These are phyloP conservation scores for Vitis hybrid DNA, from an alignment of 177 flowering plant genomes.

Conservation along the genomic window DNA sequence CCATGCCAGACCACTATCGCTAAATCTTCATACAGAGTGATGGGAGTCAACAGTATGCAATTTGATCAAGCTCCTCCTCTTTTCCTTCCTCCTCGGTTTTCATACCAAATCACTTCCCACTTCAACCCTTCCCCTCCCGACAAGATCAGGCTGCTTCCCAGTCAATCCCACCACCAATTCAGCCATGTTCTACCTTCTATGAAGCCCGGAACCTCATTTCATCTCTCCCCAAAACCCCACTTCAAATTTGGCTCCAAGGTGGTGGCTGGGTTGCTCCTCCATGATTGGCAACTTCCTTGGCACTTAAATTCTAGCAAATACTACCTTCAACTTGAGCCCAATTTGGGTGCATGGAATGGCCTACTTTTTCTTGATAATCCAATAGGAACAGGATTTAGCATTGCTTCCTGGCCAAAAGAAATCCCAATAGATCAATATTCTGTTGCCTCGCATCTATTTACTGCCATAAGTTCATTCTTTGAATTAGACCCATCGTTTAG, in stretches of 20 bases:
- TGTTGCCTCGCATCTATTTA: conserved; percentile 62
- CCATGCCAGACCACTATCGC: too few species aligned
- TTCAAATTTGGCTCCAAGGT: conserved; percentile 87
- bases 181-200: conserved; percentile 76
- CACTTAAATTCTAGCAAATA: conserved; percentile 18
- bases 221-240: conserved; percentile 56
- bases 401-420: conserved; percentile 49
- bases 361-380: conserved; percentile 80
- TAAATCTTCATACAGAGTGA: too few species aligned
- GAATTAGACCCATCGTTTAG: conserved; percentile 35
- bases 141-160: conserved; percentile 74
- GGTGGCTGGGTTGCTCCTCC: conserved; percentile 92
- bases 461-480: conserved; percentile 46
- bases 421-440: conserved; percentile 64
- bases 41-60: too few species aligned
- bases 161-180: conserved; percentile 49
- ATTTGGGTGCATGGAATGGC: conserved; percentile 80
- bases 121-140: conserved; percentile 50
- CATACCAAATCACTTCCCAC: neutral
- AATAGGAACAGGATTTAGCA: conserved; percentile 77
- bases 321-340: conserved; percentile 33
- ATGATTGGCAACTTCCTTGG: conserved; percentile 82
- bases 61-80: too few species aligned
- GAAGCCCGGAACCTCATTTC: conserved; percentile 62
- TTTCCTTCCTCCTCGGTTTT: too few species aligned